A percentile compares a stretch with the other conserved stretches of the same genome.
phyloP scores from a whole-genome alignment of 306 rosid genomes.

The Rubus idaeus region DNA sequence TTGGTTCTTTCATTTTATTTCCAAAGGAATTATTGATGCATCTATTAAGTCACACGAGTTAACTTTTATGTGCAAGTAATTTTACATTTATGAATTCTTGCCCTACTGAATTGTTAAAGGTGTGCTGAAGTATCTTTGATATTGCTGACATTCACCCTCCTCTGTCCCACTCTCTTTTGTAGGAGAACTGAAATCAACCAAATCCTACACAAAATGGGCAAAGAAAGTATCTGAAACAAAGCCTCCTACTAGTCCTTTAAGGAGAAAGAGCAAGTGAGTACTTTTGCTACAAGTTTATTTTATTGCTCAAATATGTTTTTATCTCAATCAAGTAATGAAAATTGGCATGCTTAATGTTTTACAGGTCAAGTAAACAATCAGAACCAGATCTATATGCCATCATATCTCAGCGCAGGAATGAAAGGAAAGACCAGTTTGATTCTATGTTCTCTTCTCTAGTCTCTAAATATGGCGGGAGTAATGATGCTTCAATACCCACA shows the following conservation, averaged over 20 bases:
- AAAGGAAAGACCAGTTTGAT: constrained; percentile 64
- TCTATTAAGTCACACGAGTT: too few species aligned
- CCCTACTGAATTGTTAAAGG: neutral
- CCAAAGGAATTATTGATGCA: neutral
- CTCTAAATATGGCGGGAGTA: constrained; percentile 67
- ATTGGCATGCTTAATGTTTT: constrained; percentile 15
- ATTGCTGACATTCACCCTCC: constrained; percentile 5
- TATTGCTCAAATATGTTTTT: neutral
- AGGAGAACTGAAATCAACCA: constrained; percentile 77
- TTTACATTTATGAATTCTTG: neutral
- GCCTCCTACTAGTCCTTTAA: constrained; percentile 84
- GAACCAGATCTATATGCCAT: constrained; percentile 57
- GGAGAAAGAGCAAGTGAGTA: constrained; percentile 57
- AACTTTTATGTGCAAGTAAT: too few species aligned
- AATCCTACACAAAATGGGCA: constrained; percentile 73
- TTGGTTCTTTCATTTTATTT: neutral
- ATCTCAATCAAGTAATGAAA: neutral
- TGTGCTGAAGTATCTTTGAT: neutral
- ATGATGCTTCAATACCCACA: constrained; percentile 56
- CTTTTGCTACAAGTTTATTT: constrained; percentile 1
- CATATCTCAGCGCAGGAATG: constrained; percentile 56
- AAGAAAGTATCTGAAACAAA: constrained; percentile 68
- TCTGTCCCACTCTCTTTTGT: neutral
- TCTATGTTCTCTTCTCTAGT: constrained; percentile 78
- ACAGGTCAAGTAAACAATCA: constrained; percentile 58